Evolutionary conservation across 1,139 yeast species (phyloP).

Genomic region (Spathaspora sp.): DNA sequence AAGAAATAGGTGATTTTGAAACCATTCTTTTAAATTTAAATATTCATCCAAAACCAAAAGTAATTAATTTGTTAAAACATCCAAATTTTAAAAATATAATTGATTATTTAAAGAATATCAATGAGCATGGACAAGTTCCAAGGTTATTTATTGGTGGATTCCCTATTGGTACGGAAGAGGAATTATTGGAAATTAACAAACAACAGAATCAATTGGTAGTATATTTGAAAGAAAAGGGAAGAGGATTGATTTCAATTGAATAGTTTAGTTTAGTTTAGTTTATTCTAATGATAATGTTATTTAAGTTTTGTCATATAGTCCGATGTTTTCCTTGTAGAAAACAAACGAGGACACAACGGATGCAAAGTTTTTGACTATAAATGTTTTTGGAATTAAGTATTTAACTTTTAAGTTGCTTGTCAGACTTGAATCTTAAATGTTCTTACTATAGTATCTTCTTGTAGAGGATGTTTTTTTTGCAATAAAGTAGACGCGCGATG

Average conservation of each 20-base stretch:
- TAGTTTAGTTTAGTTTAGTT: background rate
- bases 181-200: constrained; percentile 22
- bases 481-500: no score
- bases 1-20: constrained; percentile 16
- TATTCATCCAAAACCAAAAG: constrained; percentile 34
- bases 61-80: constrained; percentile 30
- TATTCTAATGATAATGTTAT: no score
- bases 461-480: no score
- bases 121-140: constrained; percentile 25
- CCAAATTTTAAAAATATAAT: constrained; percentile 28
- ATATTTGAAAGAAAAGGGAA: constrained; percentile 25
- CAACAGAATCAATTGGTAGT: constrained; percentile 19
- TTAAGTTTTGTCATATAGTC: no score
- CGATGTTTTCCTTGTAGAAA: no score
- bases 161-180: constrained; percentile 29
- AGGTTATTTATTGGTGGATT: constrained; percentile 32
- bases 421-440: no score
- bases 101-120: constrained; percentile 22
- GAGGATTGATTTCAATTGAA: constrained; percentile 24
- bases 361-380: no score
- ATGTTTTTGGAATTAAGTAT: no score
- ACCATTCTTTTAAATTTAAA: constrained; percentile 22
- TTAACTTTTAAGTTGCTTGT: no score
- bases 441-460: no score
- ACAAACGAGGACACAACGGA: no score